phyloP scores from a whole-genome alignment of 2,329 filamentous ascomycete species.

The Epichloe gansuensis region DNA sequence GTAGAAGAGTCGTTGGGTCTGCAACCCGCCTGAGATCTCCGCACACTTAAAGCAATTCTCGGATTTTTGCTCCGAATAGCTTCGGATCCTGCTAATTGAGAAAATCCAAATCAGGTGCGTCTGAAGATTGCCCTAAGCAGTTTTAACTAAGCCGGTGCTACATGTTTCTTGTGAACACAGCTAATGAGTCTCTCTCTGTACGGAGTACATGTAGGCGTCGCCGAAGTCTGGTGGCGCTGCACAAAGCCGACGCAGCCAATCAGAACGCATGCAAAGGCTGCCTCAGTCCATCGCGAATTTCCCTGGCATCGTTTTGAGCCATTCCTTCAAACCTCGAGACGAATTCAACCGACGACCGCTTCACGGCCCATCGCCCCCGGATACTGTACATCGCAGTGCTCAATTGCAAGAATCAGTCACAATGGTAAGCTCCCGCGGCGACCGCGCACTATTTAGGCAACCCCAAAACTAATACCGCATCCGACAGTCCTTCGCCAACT shows the following conservation, averaged over 20 bases:
- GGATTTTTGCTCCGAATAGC: no score
- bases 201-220: neutral
- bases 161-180: no score
- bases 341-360: slow-evolving; percentile 16
- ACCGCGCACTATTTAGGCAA: neutral
- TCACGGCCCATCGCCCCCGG: slow-evolving; percentile 15
- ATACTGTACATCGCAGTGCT: slow-evolving; percentile 14
- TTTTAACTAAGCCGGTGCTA: no score
- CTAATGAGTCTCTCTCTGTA: neutral
- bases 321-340: slow-evolving; percentile 14
- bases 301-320: slow-evolving; percentile 8
- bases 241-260: slow-evolving; percentile 15
- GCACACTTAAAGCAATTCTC: no score
- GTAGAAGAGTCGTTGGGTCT: no score
- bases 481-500: slow-evolving; percentile 22
- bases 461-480: slow-evolving; percentile 24
- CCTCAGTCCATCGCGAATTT: slow-evolving; percentile 19
- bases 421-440: slow-evolving; percentile 22
- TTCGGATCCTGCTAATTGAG: no score
- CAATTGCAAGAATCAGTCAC: slow-evolving; percentile 21
- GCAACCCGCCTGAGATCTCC: no score
- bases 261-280: slow-evolving; percentile 19
- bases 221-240: neutral
- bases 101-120: no score
- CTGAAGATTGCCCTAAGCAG: no score